Evolutionary conservation across 2,329 filamentous ascomycete species (phyloP).

Genomic region (Fusarium illudens): DNA sequence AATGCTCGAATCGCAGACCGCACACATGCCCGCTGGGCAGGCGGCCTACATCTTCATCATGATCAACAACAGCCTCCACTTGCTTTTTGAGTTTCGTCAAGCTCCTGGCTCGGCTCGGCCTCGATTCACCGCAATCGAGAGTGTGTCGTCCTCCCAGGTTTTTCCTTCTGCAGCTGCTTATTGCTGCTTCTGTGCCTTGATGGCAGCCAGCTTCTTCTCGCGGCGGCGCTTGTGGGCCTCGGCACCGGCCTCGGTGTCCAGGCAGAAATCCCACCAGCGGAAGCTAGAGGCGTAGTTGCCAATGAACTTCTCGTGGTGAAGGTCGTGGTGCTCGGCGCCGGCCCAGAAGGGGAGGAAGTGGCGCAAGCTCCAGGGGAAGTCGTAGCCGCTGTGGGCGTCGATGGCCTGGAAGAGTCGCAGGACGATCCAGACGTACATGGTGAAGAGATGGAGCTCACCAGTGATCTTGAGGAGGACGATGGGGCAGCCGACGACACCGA

Average conservation of each 20-base stretch:
- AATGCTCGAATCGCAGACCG: conserved; percentile 40
- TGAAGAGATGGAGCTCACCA: conserved; percentile 89
- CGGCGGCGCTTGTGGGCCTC: conserved; percentile 86
- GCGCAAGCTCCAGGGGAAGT: conserved; percentile 97
- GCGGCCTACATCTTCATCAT: conserved; percentile 38
- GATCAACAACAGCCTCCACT: conserved; percentile 23
- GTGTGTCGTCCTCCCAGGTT: conserved; percentile 6
- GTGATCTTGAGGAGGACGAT: conserved; percentile 86
- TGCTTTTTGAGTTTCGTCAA: conserved; percentile 13
- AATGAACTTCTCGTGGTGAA: conserved; percentile 98
- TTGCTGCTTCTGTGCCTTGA: conserved; percentile 73
- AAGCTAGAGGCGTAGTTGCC: conserved; percentile 98
- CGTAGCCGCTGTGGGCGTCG: conserved; percentile 96
- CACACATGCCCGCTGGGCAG: conserved; percentile 28
- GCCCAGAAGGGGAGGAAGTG: conserved; percentile 98
- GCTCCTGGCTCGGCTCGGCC: conserved; percentile 8
- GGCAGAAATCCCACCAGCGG: conserved; percentile 96
- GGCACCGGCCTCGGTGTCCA: conserved; percentile 92
- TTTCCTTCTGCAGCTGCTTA: conserved; percentile 48
- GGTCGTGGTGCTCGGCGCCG: conserved; percentile 93
- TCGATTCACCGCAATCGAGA: conserved; percentile 40
- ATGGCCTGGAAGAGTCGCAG: conserved; percentile 96
- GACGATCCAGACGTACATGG: conserved; percentile 97
- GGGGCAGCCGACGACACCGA: conserved; percentile 84
- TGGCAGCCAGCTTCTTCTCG: conserved; percentile 75